Percentiles rank a stretch among this genome's conserved stretches.
These are phyloP conservation scores for Candolleomyces eurysporus DNA, from an alignment of 768 basidiomycete species.

Conservation along the genomic window DNA sequence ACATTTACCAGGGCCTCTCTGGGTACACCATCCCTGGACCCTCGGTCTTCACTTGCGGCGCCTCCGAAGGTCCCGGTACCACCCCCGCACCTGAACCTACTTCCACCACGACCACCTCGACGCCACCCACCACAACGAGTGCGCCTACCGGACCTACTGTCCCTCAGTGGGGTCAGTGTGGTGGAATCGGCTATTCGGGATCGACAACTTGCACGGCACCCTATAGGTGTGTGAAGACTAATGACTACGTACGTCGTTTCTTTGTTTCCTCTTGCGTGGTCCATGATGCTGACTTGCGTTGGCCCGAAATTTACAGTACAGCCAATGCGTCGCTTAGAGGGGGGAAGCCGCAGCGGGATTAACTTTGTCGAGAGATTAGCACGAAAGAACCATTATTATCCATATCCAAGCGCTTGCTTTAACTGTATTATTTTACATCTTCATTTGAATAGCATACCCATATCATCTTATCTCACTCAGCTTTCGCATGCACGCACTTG, in stretches of 20 bases:
- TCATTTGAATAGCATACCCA: background rate
- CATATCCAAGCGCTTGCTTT: background rate
- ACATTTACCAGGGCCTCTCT: conserved; percentile 38
- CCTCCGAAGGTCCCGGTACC: background rate
- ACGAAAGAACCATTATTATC: too few species aligned
- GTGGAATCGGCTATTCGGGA: conserved; percentile 21
- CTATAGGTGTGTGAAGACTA: conserved; percentile 17
- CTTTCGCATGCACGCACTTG: too few species aligned
- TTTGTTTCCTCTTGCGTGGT: background rate
- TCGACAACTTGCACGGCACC: conserved; percentile 19
- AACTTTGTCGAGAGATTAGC: background rate
- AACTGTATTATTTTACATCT: background rate
- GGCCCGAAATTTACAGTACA: conserved; percentile 27
- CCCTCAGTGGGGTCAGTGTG: conserved; percentile 43
- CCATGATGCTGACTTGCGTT: background rate
- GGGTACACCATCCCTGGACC: conserved; percentile 43
- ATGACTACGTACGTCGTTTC: conserved; percentile 17
- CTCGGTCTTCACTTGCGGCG: conserved; percentile 36
- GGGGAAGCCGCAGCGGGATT: too few species aligned
- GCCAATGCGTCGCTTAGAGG: conserved; percentile 22
- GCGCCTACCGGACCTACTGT: conserved; percentile 23
- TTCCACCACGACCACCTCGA: background rate
- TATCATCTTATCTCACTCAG: background rate
- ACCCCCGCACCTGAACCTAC: conserved; percentile 10
- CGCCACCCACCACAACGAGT: conserved; percentile 15